These are phyloP conservation scores for Podila clonocystis DNA, from an alignment of 192 early-diverging fungal species.

Conservation along the genomic window DNA sequence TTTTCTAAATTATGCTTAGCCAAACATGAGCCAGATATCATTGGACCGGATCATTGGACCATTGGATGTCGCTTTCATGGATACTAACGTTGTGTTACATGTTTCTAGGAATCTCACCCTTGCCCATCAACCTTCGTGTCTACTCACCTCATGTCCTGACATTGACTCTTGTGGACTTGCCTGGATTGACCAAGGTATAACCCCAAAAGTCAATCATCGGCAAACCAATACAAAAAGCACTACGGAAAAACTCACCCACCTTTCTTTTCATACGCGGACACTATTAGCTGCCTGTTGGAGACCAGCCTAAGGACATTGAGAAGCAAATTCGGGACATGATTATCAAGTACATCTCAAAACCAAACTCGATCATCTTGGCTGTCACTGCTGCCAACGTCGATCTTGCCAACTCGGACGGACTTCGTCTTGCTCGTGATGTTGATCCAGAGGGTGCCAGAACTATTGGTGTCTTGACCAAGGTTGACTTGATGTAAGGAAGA, in stretches of 20 bases:
- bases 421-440: slow-evolving; percentile 98
- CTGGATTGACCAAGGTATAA: slow-evolving; percentile 93
- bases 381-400: slow-evolving; percentile 99
- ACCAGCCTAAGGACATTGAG: slow-evolving; percentile 99
- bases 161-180: slow-evolving; percentile 98
- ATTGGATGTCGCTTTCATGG: background rate
- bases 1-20: background rate
- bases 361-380: slow-evolving; percentile 96
- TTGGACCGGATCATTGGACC: background rate
- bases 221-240: no score
- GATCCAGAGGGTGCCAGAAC: slow-evolving; percentile 98
- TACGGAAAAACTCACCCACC: background rate
- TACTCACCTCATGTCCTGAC: slow-evolving; percentile 99
- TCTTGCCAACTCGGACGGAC: slow-evolving; percentile 99
- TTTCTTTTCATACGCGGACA: slow-evolving; percentile 1
- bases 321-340: slow-evolving; percentile 99
- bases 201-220: no score
- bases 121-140: slow-evolving; percentile 97
- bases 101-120: slow-evolving; percentile 86
- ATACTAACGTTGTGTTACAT: no score
- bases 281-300: slow-evolving; percentile 91
- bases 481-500: slow-evolving; percentile 90
- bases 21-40: background rate
- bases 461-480: slow-evolving; percentile 99
- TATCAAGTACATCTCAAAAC: slow-evolving; percentile 96